Conservation (phyloP, 257 asterid genomes). For the Phtheirospermum japonicum region DNA sequence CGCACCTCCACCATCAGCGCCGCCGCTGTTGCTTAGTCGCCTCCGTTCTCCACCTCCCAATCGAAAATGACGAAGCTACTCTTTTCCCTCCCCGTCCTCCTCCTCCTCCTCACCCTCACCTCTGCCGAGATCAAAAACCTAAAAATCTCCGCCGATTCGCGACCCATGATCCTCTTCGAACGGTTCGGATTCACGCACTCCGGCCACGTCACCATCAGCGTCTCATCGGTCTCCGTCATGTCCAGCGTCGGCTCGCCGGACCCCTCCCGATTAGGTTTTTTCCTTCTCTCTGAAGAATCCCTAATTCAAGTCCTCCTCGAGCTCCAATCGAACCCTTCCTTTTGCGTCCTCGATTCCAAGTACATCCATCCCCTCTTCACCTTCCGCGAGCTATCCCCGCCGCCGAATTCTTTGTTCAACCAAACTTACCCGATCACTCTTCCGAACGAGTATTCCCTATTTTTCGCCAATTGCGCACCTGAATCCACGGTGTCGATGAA, state of each 20-base stretch:
- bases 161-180: slow-evolving; percentile 87
- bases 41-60: no score
- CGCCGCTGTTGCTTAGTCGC: slow-evolving; percentile 28
- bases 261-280: slow-evolving; percentile 72
- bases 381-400: slow-evolving; percentile 83
- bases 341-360: slow-evolving; percentile 84
- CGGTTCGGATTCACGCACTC: slow-evolving; percentile 94
- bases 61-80: slow-evolving; percentile 54
- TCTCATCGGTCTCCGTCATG: slow-evolving; percentile 68
- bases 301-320: slow-evolving; percentile 75
- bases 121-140: slow-evolving; percentile 79
- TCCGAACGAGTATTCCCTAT: slow-evolving; percentile 83
- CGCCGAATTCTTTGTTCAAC: slow-evolving; percentile 67
- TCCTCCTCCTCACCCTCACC: slow-evolving; percentile 38
- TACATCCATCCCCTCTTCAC: slow-evolving; percentile 57
- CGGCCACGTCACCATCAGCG: slow-evolving; percentile 66
- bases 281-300: slow-evolving; percentile 81
- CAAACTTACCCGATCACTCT: slow-evolving; percentile 61
- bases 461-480: slow-evolving; percentile 89
- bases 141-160: slow-evolving; percentile 59
- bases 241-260: slow-evolving; percentile 51
- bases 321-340: slow-evolving; percentile 63
- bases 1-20: slow-evolving; percentile 21
- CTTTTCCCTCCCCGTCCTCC: slow-evolving; percentile 40
- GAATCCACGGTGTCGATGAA: slow-evolving; percentile 84